Percentiles rank a stretch among this genome's conserved stretches.
Conservation (phyloP, 129 eudicot species). For the Flaveria bidentis region DNA sequence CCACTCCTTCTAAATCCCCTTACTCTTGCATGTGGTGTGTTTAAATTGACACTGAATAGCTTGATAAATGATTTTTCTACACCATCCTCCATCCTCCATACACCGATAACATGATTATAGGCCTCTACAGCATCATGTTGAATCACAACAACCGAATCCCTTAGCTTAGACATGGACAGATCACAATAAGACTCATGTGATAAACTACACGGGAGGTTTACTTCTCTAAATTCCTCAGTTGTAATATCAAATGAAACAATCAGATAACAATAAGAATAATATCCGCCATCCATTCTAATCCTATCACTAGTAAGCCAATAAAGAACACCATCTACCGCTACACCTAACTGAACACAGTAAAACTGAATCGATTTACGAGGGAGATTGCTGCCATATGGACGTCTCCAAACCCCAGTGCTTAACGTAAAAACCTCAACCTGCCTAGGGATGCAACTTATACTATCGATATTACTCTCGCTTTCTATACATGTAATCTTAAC, state of each 20-base stretch:
- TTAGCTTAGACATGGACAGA: background rate
- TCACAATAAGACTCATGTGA: background rate
- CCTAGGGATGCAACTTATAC: background rate
- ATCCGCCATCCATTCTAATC: background rate
- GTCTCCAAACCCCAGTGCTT: background rate
- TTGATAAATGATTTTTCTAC: background rate
- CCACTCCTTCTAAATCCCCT: background rate
- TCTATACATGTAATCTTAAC: slow-evolving; percentile 37
- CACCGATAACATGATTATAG: background rate
- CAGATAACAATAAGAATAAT: background rate
- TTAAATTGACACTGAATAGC: background rate
- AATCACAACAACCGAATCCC: background rate
- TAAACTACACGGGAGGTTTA: background rate
- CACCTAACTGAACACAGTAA: background rate
- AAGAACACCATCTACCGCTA: background rate
- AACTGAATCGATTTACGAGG: background rate
- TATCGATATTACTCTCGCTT: background rate
- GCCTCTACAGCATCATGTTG: background rate
- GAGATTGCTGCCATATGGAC: background rate
- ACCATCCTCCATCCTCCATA: background rate
- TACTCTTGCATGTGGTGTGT: background rate
- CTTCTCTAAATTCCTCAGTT: background rate
- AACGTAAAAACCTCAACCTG: background rate
- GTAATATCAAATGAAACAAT: background rate
- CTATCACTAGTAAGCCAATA: background rate